A percentile compares a stretch with the other conserved stretches of the same genome.
Evolutionary conservation across 345 rosid genomes (phyloP).

Genomic region (Angophora floribunda): DNA sequence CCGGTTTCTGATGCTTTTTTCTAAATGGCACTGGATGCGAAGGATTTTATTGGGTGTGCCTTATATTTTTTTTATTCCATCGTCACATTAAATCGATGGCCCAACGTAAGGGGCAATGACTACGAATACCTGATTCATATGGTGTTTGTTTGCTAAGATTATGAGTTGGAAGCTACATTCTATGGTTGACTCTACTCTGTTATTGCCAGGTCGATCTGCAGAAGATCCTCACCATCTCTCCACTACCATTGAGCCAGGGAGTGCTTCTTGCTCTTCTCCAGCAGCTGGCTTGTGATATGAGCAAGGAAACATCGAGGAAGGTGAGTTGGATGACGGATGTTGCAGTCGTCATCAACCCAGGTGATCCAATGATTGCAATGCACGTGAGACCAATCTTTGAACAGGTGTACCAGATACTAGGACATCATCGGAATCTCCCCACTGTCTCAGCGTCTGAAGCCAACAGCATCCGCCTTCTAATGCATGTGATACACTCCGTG

Average conservation of each 20-base stretch:
- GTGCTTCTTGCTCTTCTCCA: slow-evolving; percentile 71
- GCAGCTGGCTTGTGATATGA: slow-evolving; percentile 59
- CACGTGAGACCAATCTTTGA: slow-evolving; percentile 51
- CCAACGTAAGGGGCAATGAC: neutral
- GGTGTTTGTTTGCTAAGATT: neutral
- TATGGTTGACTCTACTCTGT: neutral
- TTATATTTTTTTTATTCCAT: neutral
- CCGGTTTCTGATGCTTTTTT: neutral
- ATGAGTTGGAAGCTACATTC: neutral
- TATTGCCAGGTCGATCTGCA: slow-evolving; percentile 47
- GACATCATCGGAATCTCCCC: slow-evolving; percentile 36
- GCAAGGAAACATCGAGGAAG: slow-evolving; percentile 39
- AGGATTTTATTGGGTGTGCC: neutral
- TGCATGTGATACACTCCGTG: slow-evolving; percentile 46
- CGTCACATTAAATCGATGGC: neutral
- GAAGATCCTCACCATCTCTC: slow-evolving; percentile 26
- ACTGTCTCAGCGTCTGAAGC: slow-evolving; percentile 26
- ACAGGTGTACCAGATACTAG: slow-evolving; percentile 56
- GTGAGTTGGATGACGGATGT: slow-evolving; percentile 66
- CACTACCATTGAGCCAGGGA: slow-evolving; percentile 60
- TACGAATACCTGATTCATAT: neutral
- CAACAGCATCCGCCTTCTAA: slow-evolving; percentile 39
- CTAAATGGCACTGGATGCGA: neutral
- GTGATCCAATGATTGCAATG: slow-evolving; percentile 43
- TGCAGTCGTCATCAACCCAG: slow-evolving; percentile 45